These are phyloP conservation scores for Starmera amethionina DNA, from an alignment of 805 yeast genomes.

Conservation along the genomic window DNA sequence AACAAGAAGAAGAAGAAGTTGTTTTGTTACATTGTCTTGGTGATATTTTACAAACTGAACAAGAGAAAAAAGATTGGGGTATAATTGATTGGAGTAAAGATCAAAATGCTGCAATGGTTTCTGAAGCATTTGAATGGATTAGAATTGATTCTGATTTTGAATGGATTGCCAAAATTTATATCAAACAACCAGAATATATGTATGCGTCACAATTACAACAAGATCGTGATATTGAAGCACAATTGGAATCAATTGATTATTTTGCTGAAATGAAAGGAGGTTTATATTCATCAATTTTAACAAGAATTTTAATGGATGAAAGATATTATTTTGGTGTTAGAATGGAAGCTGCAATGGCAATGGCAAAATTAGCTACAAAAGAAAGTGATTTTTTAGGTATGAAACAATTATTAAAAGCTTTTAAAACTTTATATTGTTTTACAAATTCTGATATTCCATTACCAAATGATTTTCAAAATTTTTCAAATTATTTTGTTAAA, in stretches of 20 bases:
- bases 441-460: slow-evolving; percentile 55
- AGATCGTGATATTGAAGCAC: slow-evolving; percentile 96
- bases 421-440: slow-evolving; percentile 64
- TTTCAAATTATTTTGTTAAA: slow-evolving; percentile 59
- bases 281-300: slow-evolving; percentile 64
- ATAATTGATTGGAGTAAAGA: slow-evolving; percentile 60
- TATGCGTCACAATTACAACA: slow-evolving; percentile 87
- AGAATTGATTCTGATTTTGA: slow-evolving; percentile 97
- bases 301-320: slow-evolving; percentile 73
- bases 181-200: slow-evolving; percentile 93
- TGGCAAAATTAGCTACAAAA: slow-evolving; percentile 57
- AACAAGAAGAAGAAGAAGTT: slow-evolving; percentile 23
- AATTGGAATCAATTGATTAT: slow-evolving; percentile 67
- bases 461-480: slow-evolving; percentile 72
- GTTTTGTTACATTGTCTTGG: slow-evolving; percentile 56
- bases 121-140: slow-evolving; percentile 95
- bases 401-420: slow-evolving; percentile 60
- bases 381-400: slow-evolving; percentile 63
- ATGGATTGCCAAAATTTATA: slow-evolving; percentile 79
- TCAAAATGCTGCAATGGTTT: slow-evolving; percentile 56
- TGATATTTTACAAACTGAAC: slow-evolving; percentile 53
- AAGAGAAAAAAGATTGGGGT: slow-evolving; percentile 63
- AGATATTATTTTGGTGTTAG: slow-evolving; percentile 87
- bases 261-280: slow-evolving; percentile 55
- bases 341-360: slow-evolving; percentile 73